Conservation (phyloP, 2,329 filamentous ascomycete species). For the Verticillium klebahnii region DNA sequence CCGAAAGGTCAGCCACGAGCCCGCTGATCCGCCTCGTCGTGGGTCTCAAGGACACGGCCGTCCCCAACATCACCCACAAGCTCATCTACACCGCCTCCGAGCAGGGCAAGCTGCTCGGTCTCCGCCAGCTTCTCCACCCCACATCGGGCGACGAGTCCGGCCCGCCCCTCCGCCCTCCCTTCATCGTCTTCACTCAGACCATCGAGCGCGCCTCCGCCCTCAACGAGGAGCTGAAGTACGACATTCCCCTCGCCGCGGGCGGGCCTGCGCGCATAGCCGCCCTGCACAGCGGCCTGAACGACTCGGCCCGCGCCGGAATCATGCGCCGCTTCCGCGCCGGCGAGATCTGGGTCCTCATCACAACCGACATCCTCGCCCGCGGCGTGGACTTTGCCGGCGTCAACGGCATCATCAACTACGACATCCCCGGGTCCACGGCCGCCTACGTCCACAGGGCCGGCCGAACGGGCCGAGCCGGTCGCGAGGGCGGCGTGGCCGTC, state of each 20-base stretch:
- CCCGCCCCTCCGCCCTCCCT: conserved; percentile 71
- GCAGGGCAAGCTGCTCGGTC: conserved; percentile 84
- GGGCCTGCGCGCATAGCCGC: conserved; percentile 82
- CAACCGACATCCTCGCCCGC: conserved; percentile 86
- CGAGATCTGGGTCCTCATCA: conserved; percentile 95
- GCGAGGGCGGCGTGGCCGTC: conserved; percentile 82
- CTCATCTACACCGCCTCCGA: conserved; percentile 90
- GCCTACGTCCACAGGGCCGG: conserved; percentile 92
- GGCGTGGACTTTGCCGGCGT: conserved; percentile 94
- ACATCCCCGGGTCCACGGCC: conserved; percentile 86
- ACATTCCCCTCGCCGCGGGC: conserved; percentile 85
- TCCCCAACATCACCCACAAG: conserved; percentile 86
- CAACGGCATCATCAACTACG: conserved; percentile 96
- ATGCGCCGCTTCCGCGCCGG: conserved; percentile 89
- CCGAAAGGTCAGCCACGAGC: conserved; percentile 32
- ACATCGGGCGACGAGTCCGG: conserved; percentile 50
- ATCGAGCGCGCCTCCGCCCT: conserved; percentile 86
- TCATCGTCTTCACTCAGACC: conserved; percentile 94
- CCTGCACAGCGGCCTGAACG: conserved; percentile 80
- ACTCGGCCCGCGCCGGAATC: conserved; percentile 68
- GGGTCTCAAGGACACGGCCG: conserved; percentile 92
- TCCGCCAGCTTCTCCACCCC: conserved; percentile 85
- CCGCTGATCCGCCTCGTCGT: conserved; percentile 81
- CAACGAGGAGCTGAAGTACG: conserved; percentile 86
- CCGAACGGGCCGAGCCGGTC: conserved; percentile 81